Evolutionary conservation across 1,139 yeast species (phyloP).

Genomic region (Zygoascus meyerae): DNA sequence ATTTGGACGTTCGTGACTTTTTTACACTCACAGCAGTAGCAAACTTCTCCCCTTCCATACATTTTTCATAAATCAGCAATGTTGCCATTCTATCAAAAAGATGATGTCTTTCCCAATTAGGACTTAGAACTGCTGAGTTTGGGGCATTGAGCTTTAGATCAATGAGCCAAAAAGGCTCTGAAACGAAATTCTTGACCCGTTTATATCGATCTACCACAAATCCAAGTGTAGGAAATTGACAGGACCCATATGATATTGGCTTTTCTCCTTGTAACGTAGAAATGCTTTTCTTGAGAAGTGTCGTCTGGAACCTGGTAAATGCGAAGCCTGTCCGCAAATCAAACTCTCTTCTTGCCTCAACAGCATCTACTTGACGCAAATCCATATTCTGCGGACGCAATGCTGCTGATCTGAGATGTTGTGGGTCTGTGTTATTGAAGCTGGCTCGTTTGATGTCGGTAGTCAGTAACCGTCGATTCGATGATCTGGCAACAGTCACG

Average conservation of each 20-base stretch:
- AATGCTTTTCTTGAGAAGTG: conserved; percentile 37
- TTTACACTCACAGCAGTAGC: conserved; percentile 40
- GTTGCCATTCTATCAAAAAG: conserved; percentile 70
- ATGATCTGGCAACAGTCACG: conserved; percentile 55
- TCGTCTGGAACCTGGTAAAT: conserved; percentile 72
- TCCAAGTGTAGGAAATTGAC: conserved; percentile 96
- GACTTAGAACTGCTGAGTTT: conserved; percentile 33
- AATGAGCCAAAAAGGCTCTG: conserved; percentile 80
- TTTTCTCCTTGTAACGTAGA: conserved; percentile 23
- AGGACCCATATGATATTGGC: conserved; percentile 77
- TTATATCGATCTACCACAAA: conserved; percentile 92
- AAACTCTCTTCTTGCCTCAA: conserved; percentile 74
- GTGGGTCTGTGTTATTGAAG: conserved; percentile 79
- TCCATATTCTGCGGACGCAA: conserved; percentile 58
- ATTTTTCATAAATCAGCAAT: conserved; percentile 57
- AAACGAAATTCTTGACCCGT: conserved; percentile 61
- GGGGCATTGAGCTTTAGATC: conserved; percentile 43
- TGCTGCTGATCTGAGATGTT: conserved; percentile 74
- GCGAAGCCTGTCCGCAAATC: conserved; percentile 88
- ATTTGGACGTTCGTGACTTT: conserved; percentile 60
- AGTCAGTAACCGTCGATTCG: conserved; percentile 45
- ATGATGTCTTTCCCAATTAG: conserved; percentile 64
- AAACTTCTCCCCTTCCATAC: conserved; percentile 46
- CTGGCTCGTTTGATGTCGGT: conserved; percentile 61
- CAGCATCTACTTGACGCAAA: conserved; percentile 72